Evolutionary conservation across 1,139 yeast genomes (phyloP), one percentile per base, ranked within the genome.

Genomic region (Yamadazyma oceani): DNA sequence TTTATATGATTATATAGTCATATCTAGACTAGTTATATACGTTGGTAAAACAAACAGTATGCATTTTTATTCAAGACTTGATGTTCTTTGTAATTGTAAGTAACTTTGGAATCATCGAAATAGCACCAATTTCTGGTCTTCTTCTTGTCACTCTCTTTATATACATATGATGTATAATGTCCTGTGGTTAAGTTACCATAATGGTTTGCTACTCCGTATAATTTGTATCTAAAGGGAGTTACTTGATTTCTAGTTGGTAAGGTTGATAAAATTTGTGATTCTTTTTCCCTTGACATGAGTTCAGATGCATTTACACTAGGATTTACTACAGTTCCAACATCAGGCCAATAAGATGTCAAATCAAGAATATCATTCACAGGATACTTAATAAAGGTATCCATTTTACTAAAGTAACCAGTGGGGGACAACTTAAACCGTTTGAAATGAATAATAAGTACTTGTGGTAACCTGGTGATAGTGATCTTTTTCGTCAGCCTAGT

Each of bases 131-230:
- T 78, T 36, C 73, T 66, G 4, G 54, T 45, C 43, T 59, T 62
- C 39, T 57, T 55, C 11, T 45, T 34, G 37, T 60, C 68, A 34
- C 67, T 67, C 5, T 70, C 57, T 49, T 86, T 85, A 50, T 80
- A 68, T 2, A 88, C 95, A 53, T 80, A 85, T 0, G 96, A 73
- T 0, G 97, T 92, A 58, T 92, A 92, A 61, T 92, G 98, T 0
- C 98, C 97, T 2, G 95, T 88, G 33, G 84, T 78, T 34, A 90
- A 67, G 21, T 69, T 65, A 2, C 98, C 97, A 45, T 70, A 76
- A 60, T 92, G 98, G 50, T 87, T 85, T n/a, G 90, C 92, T 23
- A 90, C 95, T 0, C 85, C 95, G 50, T 82, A 86, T 26, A 92
- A 63, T 47, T 78, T 79, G 58, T 90, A 92, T 25, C 75, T 66